Evolutionary conservation across 2,329 filamentous ascomycete genomes (phyloP), one percentile per base, ranked within the genome.

Genomic region (Trichoderma sp.): DNA sequence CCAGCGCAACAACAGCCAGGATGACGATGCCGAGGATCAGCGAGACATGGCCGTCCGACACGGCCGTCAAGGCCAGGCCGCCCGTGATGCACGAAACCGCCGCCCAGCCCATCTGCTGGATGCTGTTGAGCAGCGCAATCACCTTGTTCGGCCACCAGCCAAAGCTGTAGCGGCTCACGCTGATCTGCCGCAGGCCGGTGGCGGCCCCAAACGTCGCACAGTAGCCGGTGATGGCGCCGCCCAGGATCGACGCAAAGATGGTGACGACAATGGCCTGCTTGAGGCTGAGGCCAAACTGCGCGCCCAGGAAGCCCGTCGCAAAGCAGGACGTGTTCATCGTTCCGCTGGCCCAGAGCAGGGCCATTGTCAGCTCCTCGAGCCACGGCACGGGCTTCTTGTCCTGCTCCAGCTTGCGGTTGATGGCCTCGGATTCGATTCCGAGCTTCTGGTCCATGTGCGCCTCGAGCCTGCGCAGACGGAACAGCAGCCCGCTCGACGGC

Each of bases 11-110:
- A 14, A 87, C 74, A 8, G 81, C 81, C 24, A 85, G 81, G 51
- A 88, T 81, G 68, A 86, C 79, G 64, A 88, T 86, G 16, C 85
- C 84, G n/a, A 85, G 80, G 16, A 82, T 79, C 1, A 83, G 79
- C 58, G 80, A 83, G 46, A 87, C 75, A n/a, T 72, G 75, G 28
- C 81, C 81, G 52, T 80, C 75, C 2, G 80, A 80, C 54, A 84
- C 81, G n/a, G 83, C 83, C 2, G 81, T 79, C 28, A 85, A 77
- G 1, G 81, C 81, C 56, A 83, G 77, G 0, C 85, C 85, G 26
- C 84, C 84, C 3, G 85, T 83, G 69, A 87, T 84, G 70, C 81
- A 82, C 30, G 81, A 82, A 13, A 87, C 73, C 81, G 51, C 86
- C 78, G 81, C 82, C 78, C 85, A 87, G 13, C 85, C 85, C 30